Evolutionary conservation across 176 grass and related monocot species (phyloP).

Genomic region (Poa pratensis): DNA sequence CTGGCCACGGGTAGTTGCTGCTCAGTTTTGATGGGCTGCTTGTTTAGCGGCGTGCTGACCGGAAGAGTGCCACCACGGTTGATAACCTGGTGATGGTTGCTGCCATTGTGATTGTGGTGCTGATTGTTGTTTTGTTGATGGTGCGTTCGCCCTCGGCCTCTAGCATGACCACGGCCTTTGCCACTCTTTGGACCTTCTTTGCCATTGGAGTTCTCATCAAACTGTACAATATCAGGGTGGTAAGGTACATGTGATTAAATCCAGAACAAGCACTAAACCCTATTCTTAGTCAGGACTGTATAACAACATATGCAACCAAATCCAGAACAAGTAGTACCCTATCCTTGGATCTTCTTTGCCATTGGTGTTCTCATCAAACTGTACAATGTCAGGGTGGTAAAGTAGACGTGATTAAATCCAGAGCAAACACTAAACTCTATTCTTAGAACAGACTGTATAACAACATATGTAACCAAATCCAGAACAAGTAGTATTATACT

Average conservation of each 20-base stretch:
- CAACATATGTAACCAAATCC: not conserved
- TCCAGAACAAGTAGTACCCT: not conserved
- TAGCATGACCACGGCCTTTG: constrained; percentile 49
- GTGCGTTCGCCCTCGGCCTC: constrained; percentile 55
- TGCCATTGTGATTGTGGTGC: constrained; percentile 50
- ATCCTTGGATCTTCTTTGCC: constrained; percentile 45
- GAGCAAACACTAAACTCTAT: not conserved
- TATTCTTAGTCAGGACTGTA: not conserved
- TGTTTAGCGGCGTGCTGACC: constrained; percentile 53
- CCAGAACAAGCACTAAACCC: not conserved
- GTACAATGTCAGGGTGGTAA: constrained; percentile 28
- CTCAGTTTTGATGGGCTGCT: constrained; percentile 45
- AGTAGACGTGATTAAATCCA: not conserved
- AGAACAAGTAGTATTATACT: not conserved
- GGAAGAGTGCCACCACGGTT: constrained; percentile 51
- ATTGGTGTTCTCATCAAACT: constrained; percentile 63
- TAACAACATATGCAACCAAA: not conserved
- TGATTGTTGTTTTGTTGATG: constrained; percentile 51
- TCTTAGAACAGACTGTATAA: not conserved
- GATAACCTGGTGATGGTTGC: constrained; percentile 49
- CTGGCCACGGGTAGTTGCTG: constrained; percentile 47
- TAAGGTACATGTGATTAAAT: not conserved
- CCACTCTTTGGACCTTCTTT: constrained; percentile 56
- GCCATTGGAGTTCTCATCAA: constrained; percentile 56
- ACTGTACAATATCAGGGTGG: constrained; percentile 44